Evolutionary conservation across 495 filamentous ascomycete genomes (phyloP).

Genomic region (Xylaria telfairii): DNA sequence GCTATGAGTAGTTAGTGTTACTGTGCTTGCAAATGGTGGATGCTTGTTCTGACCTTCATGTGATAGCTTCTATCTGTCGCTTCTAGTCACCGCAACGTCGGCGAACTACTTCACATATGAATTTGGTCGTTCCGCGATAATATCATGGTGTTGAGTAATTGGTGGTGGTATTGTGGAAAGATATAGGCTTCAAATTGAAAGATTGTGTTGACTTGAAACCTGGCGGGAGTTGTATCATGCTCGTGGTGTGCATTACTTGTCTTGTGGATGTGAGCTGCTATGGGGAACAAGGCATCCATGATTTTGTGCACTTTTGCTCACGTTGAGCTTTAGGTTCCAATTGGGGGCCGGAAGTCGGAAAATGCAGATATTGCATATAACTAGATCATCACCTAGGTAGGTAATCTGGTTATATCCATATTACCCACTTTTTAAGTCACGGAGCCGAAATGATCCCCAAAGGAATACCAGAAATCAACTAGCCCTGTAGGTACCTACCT

Average conservation of each 20-base stretch:
- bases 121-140: not conserved
- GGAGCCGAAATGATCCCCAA: too few relatives aligned
- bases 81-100: not conserved
- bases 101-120: not conserved
- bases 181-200: not conserved
- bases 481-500: too few relatives aligned
- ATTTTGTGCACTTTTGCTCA: too few relatives aligned
- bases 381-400: too few relatives aligned
- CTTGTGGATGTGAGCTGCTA: not conserved
- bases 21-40: not conserved
- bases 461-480: too few relatives aligned
- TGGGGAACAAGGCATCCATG: too few relatives aligned
- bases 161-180: not conserved
- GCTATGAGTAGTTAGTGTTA: slow-evolving; percentile 7
- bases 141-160: slow-evolving; percentile 1
- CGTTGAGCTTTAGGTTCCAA: too few relatives aligned
- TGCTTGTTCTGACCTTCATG: not conserved
- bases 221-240: not conserved
- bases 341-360: too few relatives aligned
- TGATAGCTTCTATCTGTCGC: slow-evolving; percentile 6
- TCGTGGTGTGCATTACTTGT: not conserved
- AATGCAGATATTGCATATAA: too few relatives aligned
- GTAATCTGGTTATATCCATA: too few relatives aligned
- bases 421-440: too few relatives aligned
- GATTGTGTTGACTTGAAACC: not conserved